Conservation (phyloP, 257 asterid genomes). For the Solanum gandarillasii region DNA sequence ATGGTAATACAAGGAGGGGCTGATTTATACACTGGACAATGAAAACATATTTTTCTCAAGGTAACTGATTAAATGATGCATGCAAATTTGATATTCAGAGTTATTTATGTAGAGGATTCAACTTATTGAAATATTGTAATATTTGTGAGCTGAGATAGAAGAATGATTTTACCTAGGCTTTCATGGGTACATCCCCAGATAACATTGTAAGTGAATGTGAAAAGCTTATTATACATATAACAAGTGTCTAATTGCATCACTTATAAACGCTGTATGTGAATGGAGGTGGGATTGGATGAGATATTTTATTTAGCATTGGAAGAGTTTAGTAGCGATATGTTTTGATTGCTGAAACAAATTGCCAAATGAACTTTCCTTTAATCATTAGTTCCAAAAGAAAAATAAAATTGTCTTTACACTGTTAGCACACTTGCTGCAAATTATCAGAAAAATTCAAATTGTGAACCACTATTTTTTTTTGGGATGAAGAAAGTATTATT, state of each 20-base stretch:
- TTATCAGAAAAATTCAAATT: too few relatives aligned
- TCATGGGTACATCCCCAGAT: background rate
- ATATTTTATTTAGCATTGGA: background rate
- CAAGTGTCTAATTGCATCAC: background rate
- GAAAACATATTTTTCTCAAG: too few relatives aligned
- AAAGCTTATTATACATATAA: background rate
- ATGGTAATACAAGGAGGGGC: too few relatives aligned
- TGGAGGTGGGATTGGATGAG: background rate
- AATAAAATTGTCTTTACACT: too few relatives aligned
- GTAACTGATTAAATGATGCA: background rate
- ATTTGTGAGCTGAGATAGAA: background rate
- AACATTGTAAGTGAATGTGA: background rate
- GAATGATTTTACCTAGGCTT: background rate
- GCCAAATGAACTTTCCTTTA: too few relatives aligned
- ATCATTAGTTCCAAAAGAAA: too few relatives aligned
- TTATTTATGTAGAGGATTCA: background rate
- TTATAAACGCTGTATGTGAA: background rate
- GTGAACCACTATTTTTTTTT: background rate
- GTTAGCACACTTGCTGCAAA: too few relatives aligned
- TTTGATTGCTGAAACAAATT: too few relatives aligned
- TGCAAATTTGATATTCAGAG: background rate
- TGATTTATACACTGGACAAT: too few relatives aligned
- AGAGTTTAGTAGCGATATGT: too few relatives aligned
- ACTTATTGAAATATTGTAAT: background rate
- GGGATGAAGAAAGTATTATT: background rate